Evolutionary conservation across 768 basidiomycete genomes (phyloP).

Genomic region (Suillus discolor): DNA sequence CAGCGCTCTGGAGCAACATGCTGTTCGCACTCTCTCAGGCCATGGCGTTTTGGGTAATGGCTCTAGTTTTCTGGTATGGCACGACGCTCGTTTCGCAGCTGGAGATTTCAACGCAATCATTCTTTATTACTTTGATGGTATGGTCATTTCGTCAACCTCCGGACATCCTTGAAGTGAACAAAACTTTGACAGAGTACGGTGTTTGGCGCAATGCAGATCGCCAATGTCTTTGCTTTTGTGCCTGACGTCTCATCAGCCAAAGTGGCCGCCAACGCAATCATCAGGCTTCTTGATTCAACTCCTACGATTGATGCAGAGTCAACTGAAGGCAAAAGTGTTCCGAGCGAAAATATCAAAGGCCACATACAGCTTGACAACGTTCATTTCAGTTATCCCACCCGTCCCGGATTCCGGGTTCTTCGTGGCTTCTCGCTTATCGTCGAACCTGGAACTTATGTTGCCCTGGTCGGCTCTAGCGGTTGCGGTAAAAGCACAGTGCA

Average conservation of each 20-base stretch:
- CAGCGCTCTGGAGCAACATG: conserved; percentile 62
- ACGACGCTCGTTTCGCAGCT: conserved; percentile 57
- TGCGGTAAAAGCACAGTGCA: conserved; percentile 83
- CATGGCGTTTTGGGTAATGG: conserved; percentile 77
- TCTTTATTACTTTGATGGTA: conserved; percentile 87
- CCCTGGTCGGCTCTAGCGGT: conserved; percentile 80
- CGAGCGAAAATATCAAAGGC: conserved; percentile 48
- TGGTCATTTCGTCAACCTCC: conserved; percentile 18
- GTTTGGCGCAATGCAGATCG: conserved; percentile 86
- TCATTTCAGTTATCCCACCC: conserved; percentile 88
- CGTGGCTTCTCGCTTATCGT: conserved; percentile 75
- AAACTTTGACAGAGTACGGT: conserved; percentile 53
- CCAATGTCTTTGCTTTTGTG: conserved; percentile 81
- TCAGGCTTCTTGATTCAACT: conserved; percentile 71
- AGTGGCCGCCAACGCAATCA: conserved; percentile 71
- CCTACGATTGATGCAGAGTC: conserved; percentile 85
- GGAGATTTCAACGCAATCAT: conserved; percentile 59
- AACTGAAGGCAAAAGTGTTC: conserved; percentile 56
- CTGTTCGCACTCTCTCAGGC: conserved; percentile 79
- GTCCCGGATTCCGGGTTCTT: conserved; percentile 81
- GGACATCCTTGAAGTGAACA: not conserved
- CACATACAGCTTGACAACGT: conserved; percentile 78
- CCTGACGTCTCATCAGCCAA: conserved; percentile 88
- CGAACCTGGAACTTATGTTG: conserved; percentile 81
- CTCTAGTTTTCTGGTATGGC: conserved; percentile 82